Evolutionary conservation across 148 eudicot genomes (phyloP).

Genomic region (Camellia japonica): DNA sequence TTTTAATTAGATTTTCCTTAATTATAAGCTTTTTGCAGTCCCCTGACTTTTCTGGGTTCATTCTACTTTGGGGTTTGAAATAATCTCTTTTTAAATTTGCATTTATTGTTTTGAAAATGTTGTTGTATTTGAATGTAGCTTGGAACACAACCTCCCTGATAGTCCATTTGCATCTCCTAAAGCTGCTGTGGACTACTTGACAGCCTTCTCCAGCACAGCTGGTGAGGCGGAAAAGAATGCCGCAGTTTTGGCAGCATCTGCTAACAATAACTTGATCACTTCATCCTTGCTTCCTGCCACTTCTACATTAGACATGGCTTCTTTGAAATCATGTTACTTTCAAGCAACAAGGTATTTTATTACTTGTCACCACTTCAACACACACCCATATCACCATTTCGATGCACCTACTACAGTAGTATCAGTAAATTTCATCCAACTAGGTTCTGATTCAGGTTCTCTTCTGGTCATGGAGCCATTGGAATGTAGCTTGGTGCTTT

Average conservation of each 20-base stretch:
- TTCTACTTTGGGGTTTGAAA: not conserved
- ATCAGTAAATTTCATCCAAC: not conserved
- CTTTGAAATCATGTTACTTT: constrained; percentile 79
- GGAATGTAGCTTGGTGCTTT: constrained; percentile 53
- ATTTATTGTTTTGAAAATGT: not conserved
- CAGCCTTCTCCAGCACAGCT: constrained; percentile 33
- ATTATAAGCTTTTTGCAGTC: not conserved
- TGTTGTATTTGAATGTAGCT: constrained; percentile 28
- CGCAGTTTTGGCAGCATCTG: constrained; percentile 21
- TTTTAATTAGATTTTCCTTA: not conserved
- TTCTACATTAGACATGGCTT: constrained; percentile 61
- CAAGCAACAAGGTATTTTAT: constrained; percentile 67
- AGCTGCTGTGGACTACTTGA: constrained; percentile 37
- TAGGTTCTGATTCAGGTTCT: constrained; percentile 40
- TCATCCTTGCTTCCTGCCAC: constrained; percentile 52
- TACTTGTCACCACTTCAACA: not conserved
- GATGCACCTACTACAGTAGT: not conserved
- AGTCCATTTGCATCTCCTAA: constrained; percentile 87
- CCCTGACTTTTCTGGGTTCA: not conserved
- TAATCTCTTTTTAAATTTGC: not conserved
- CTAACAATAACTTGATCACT: constrained; percentile 39
- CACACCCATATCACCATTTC: not conserved
- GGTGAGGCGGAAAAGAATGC: constrained; percentile 25
- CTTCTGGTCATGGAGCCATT: constrained; percentile 73
- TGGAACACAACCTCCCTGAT: constrained; percentile 90